Percentiles rank a stretch among this genome's conserved stretches.
Evolutionary conservation across 2,329 filamentous ascomycete species (phyloP).

Genomic region (Stagonosporopsis vannaccii): DNA sequence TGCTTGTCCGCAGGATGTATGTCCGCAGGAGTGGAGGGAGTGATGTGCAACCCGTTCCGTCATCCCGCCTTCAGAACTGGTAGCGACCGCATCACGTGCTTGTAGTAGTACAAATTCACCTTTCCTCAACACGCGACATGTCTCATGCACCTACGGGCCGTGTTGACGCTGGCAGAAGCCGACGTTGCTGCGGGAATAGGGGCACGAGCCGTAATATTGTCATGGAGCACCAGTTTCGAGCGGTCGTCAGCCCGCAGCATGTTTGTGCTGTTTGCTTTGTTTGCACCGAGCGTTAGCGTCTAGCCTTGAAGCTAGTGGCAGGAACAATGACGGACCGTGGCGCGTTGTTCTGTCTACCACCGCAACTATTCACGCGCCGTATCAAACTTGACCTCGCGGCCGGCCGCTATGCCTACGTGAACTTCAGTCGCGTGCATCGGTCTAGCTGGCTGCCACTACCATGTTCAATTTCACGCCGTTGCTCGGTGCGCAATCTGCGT

Average conservation of each 20-base stretch:
- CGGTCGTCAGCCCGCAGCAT: background rate
- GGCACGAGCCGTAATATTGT: background rate
- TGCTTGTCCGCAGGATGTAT: slow-evolving; percentile 5
- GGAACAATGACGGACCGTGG: slow-evolving; percentile 1
- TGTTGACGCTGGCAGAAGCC: background rate
- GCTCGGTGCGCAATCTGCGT: slow-evolving; percentile 87
- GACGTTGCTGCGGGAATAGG: background rate
- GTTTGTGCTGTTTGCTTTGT: slow-evolving; percentile 12
- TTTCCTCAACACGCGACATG: slow-evolving; percentile 1
- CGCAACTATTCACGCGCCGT: slow-evolving; percentile 3
- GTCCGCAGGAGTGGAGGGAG: background rate
- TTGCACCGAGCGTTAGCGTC: slow-evolving; percentile 2
- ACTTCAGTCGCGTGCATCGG: slow-evolving; percentile 5
- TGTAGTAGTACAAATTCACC: slow-evolving; percentile 7
- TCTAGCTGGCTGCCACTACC: slow-evolving; percentile 19
- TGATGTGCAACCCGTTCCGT: slow-evolving; percentile 15
- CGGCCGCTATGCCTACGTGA: slow-evolving; percentile 12
- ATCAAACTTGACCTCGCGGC: slow-evolving; percentile 1
- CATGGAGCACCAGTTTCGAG: background rate
- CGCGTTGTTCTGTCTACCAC: slow-evolving; percentile 3
- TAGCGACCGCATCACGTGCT: slow-evolving; percentile 9
- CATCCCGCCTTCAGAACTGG: slow-evolving; percentile 4
- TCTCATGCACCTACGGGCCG: slow-evolving; percentile 7
- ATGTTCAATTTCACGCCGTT: slow-evolving; percentile 98
- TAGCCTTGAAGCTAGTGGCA: slow-evolving; percentile 4